Base-by-base conservation (phyloP, 2,329 filamentous ascomycete genomes). In the Chalara sp. region DNA sequence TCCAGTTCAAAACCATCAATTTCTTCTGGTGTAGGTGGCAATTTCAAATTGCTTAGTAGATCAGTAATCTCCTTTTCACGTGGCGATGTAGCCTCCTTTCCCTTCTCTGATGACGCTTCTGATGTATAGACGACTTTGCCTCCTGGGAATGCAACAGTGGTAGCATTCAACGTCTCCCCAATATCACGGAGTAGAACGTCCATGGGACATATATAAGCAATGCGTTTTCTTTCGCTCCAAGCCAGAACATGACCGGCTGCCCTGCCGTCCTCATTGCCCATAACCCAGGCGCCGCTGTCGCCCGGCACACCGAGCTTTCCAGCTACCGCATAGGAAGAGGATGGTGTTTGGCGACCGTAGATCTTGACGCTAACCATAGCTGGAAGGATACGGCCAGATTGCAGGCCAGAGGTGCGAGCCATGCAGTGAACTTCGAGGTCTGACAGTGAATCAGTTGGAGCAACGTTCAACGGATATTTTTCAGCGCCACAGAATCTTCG, bases 201-300 rank as follows among this genome's bases (percentile, higher is more conserved):
- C 92, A 97, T 97, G 0, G 92, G 92, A 54, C 89, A 93, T 54
- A 97, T 93, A 66, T 96, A 97, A 0, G 90, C 90, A 5, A 89
- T 84, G 41, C 81, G 81, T 63, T 87, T 92, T 54, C 84, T 81
- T 56, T 83, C 80, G 59, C 86, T 92, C 83, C 87, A 95, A 0
- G 92, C 92, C 10, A 97, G 76, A 0, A 97, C 88, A 61, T 96
- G 92, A 0, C 92, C 92, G 59, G 89, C 93, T 3, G 96, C 81
- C 37, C 83, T 80, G 1, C 89, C 89, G n/a, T 83, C 76, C 5
- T 78, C 76, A 51, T 87, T 85, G 59, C 92, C 87, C 12, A 96
- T 83, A 4, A 97, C 81, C 92, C 92, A 97, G 0, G 92, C 92
- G 4, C 92, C 92, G 6, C 86, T 92, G 66, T 97, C 92, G 13